Evolutionary conservation across 1,139 yeast species (phyloP).

Genomic region (Spathaspora jeffriesii): DNA sequence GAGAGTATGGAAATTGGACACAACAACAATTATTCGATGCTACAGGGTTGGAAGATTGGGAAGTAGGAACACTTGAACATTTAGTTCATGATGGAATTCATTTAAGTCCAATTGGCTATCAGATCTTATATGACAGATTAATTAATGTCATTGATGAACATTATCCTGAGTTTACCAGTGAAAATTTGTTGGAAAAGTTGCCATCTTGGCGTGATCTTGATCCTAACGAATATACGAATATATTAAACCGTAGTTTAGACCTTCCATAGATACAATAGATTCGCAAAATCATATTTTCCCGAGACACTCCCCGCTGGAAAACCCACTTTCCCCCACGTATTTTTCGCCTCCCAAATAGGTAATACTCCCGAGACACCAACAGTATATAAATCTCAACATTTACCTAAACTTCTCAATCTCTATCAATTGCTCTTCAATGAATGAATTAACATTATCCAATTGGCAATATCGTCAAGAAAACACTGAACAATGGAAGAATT

Average conservation of each 20-base stretch:
- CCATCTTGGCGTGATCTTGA: constrained; percentile 39
- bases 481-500: constrained; percentile 5
- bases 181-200: constrained; percentile 28
- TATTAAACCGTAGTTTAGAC: background rate
- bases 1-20: constrained; percentile 17
- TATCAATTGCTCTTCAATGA: too few relatives aligned
- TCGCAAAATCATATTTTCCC: background rate
- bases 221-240: background rate
- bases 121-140: constrained; percentile 46
- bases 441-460: constrained; percentile 4
- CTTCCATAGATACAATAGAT: background rate
- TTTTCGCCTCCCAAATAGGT: constrained; percentile 1
- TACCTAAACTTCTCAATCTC: background rate
- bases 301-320: background rate
- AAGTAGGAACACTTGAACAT: constrained; percentile 16
- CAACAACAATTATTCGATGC: constrained; percentile 15
- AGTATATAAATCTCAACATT: background rate
- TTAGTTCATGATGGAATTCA: constrained; percentile 65
- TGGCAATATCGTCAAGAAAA: constrained; percentile 11
- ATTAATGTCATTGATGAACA: constrained; percentile 30
- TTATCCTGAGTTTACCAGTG: constrained; percentile 52
- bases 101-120: constrained; percentile 61
- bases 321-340: background rate
- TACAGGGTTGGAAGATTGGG: constrained; percentile 5
- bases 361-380: background rate